Evolutionary conservation across 805 yeast genomes (phyloP), one percentile per base, ranked within the genome.

Genomic region (Ogataea siamensis): DNA sequence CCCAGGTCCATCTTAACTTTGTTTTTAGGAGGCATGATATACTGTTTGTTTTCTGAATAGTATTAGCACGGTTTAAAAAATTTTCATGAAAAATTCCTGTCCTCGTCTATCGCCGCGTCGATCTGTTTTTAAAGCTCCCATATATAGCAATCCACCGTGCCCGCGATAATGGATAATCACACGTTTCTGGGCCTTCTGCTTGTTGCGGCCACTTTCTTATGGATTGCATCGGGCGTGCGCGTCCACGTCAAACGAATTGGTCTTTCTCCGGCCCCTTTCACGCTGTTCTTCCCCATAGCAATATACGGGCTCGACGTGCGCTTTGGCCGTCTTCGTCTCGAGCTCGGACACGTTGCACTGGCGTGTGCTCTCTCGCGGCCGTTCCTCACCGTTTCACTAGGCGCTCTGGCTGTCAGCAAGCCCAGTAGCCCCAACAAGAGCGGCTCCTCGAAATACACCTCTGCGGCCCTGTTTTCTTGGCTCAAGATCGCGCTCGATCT

Each of bases 1-100:
- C 79, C 81, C 66, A 88, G 76, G 73, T 85, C 91, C 93, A 87
- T 84, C 48, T 73, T 72, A 42, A 69, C 73, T 58, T 80, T 47
- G 44, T 52, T 80, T 63, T 79, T 78, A 56, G 83, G 83, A 53
- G 77, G 77, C 80, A 70, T 70, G 20, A 51, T 64, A 53, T 12
- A 12, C n/a, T 19, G 24, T n/a, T 21, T 21, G 34, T 22, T 14
- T 36, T 24, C 17, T 22, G 29, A 29, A 20, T 15, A 20, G 23
- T 12, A 22, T 22, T 26, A 25, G n/a, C 29, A 7, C 17, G 18
- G 21, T 23, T 16, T 37, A 37, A 37, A 37, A 37, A 36, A 13
- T 36, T 36, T 36, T 36, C 39, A 36, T 24, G 34, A 9, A 25
- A 24, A 28, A 15, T 18, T 28, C 18, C 18, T 14, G 21, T 25